These are phyloP conservation scores for Microcos paniculata DNA, from an alignment of 345 rosid genomes.

Conservation along the genomic window DNA sequence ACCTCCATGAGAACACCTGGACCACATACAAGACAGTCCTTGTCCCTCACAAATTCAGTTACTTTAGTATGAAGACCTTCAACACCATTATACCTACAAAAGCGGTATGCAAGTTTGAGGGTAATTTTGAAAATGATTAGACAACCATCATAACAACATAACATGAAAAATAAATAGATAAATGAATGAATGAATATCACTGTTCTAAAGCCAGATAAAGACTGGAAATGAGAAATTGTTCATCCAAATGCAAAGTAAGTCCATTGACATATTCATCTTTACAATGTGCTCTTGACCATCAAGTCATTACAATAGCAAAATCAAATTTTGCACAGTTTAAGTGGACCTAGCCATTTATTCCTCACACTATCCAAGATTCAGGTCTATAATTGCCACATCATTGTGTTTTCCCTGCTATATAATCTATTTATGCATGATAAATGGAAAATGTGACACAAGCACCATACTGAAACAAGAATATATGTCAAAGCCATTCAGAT, in stretches of 20 bases:
- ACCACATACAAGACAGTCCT: slow-evolving; percentile 96
- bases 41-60: slow-evolving; percentile 73
- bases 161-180: background rate
- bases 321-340: background rate
- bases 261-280: background rate
- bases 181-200: background rate
- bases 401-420: background rate
- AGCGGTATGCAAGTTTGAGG: background rate
- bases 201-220: background rate
- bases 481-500: slow-evolving; percentile 14
- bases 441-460: background rate
- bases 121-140: background rate
- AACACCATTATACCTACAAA: slow-evolving; percentile 78
- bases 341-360: background rate
- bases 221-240: background rate
- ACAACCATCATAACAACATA: background rate
- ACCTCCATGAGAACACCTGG: slow-evolving; percentile 87
- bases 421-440: background rate
- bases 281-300: background rate
- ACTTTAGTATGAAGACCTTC: slow-evolving; percentile 88
- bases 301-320: background rate
- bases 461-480: background rate
- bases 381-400: background rate
- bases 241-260: background rate
- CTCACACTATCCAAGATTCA: background rate